phyloP scores from a whole-genome alignment of 768 basidiomycete species.

The Auricularia sp. region DNA sequence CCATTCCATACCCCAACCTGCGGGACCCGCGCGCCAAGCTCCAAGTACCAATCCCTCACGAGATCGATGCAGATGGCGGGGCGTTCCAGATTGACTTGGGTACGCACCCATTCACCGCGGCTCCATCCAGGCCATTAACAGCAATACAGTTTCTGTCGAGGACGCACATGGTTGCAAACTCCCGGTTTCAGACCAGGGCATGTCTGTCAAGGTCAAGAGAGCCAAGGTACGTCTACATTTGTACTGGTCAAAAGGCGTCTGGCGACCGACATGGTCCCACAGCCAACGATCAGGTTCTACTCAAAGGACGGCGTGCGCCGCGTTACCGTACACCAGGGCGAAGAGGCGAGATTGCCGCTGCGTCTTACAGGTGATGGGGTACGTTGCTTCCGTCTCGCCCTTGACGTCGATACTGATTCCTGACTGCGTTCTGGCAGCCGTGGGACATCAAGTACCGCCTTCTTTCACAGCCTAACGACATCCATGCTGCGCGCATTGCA shows the following conservation, averaged over 20 bases:
- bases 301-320: slow-evolving; percentile 46
- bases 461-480: slow-evolving; percentile 30
- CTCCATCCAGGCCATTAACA: background rate
- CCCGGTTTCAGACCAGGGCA: slow-evolving; percentile 59
- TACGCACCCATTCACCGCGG: slow-evolving; percentile 20
- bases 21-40: slow-evolving; percentile 43
- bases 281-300: slow-evolving; percentile 88
- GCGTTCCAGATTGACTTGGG: slow-evolving; percentile 71
- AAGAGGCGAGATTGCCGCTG: slow-evolving; percentile 62
- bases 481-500: slow-evolving; percentile 30
- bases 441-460: slow-evolving; percentile 76
- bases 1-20: slow-evolving; percentile 44
- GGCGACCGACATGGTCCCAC: background rate
- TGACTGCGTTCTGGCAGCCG: slow-evolving; percentile 40
- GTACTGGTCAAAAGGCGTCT: background rate
- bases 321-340: slow-evolving; percentile 63
- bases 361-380: slow-evolving; percentile 88
- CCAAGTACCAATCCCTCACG: slow-evolving; percentile 56
- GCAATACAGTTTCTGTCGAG: slow-evolving; percentile 59
- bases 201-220: slow-evolving; percentile 76
- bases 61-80: slow-evolving; percentile 58
- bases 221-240: slow-evolving; percentile 45
- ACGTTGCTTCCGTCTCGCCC: slow-evolving; percentile 17
- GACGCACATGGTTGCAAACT: slow-evolving; percentile 85
- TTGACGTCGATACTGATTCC: background rate